phyloP scores from a whole-genome alignment of 371 early-diverging fungal genomes.

The Rhizopus stolonifer region DNA sequence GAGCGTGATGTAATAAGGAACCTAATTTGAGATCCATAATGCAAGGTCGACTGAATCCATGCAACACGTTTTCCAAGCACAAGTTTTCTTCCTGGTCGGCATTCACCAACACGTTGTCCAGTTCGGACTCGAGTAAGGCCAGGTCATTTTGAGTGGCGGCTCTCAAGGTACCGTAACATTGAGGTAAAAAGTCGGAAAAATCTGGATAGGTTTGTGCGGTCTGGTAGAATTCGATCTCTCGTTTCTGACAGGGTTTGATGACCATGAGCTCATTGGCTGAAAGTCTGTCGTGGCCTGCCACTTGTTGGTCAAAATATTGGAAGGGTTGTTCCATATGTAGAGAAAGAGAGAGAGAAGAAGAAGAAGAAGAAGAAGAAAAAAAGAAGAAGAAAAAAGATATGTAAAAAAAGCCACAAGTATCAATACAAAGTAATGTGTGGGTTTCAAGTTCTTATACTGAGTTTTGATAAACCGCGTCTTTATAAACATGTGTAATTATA shows the following conservation, averaged over 20 bases:
- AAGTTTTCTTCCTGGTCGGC: constrained; percentile 29
- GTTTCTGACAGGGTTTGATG: constrained; percentile 61
- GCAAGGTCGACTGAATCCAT: constrained; percentile 68
- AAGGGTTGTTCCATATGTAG: constrained; percentile 3
- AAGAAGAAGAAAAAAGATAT: too few relatives aligned
- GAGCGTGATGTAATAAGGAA: constrained; percentile 57
- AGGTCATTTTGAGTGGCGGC: constrained; percentile 39
- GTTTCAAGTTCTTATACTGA: too few relatives aligned
- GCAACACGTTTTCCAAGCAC: constrained; percentile 74
- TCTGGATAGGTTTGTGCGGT: constrained; percentile 49
- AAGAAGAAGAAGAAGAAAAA: too few relatives aligned
- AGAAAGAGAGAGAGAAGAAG: background rate
- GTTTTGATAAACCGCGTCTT: too few relatives aligned
- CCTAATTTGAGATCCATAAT: constrained; percentile 84
- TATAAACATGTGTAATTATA: too few relatives aligned
- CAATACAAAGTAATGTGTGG: too few relatives aligned
- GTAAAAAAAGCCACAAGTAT: too few relatives aligned
- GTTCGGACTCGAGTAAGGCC: constrained; percentile 20
- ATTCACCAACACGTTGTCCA: background rate
- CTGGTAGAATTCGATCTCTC: constrained; percentile 70
- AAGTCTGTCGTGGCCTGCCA: constrained; percentile 70
- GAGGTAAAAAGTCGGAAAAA: constrained; percentile 64
- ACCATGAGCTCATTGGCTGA: constrained; percentile 58
- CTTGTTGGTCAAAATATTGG: constrained; percentile 55
- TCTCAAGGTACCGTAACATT: constrained; percentile 65